These are phyloP conservation scores for Pontederia paniculata DNA, from an alignment of 176 grass and related monocot genomes.

Conservation along the genomic window DNA sequence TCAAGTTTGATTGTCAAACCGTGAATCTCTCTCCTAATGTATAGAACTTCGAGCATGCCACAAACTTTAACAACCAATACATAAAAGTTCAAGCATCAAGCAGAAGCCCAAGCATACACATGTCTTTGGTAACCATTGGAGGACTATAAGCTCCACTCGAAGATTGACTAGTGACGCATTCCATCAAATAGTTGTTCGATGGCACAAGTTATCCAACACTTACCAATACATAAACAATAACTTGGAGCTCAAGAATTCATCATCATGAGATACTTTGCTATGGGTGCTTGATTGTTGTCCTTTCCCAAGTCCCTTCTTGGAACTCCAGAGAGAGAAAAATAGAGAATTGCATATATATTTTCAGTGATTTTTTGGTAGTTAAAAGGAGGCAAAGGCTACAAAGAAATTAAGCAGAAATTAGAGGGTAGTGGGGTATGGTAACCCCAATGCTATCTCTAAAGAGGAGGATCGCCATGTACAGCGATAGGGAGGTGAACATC, in stretches of 20 bases:
- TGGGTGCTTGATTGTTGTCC: conserved; percentile 56
- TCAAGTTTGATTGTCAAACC: conserved; percentile 40
- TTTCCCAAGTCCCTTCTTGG: conserved; percentile 25
- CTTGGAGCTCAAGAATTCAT: conserved; percentile 58
- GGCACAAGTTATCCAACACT: conserved; percentile 40
- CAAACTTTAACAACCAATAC: conserved; percentile 67
- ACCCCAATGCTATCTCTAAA: no score
- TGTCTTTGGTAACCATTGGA: conserved; percentile 28
- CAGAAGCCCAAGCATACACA: conserved; percentile 27
- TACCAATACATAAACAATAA: conserved; percentile 78
- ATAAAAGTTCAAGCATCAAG: conserved; percentile 73
- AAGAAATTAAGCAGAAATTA: no score
- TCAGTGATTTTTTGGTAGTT: no score
- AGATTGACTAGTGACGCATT: conserved; percentile 55
- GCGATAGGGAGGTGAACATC: no score
- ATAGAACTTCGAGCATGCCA: conserved; percentile 17
- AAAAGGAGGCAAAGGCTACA: no score
- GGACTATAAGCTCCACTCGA: conserved; percentile 57
- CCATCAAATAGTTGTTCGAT: conserved; percentile 52
- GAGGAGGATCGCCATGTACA: no score
- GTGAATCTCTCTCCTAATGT: conserved; percentile 44
- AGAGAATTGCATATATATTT: no score
- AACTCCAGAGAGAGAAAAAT: conserved; percentile 52
- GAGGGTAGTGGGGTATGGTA: no score
- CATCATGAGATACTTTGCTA: conserved; percentile 21